Conservation (phyloP, 768 basidiomycete species). For the Leucocoprinus birnbaumii region DNA sequence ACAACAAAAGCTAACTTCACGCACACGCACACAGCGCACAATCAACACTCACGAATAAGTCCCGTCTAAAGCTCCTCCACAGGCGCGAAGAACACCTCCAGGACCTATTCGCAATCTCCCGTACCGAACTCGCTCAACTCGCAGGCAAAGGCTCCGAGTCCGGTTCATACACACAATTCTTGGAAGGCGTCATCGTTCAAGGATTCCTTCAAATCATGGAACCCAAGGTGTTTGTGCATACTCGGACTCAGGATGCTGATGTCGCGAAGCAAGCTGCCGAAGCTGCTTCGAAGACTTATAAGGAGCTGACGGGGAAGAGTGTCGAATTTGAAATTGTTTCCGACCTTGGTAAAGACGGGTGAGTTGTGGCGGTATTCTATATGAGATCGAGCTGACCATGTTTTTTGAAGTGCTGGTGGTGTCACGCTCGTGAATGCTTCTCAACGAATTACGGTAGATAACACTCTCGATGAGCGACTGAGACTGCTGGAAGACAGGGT, state of each 20-base stretch:
- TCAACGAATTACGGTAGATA: slow-evolving; percentile 85
- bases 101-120: slow-evolving; percentile 70
- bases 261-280: slow-evolving; percentile 61
- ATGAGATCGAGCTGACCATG: background rate
- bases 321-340: slow-evolving; percentile 59
- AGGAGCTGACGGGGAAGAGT: slow-evolving; percentile 72
- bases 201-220: slow-evolving; percentile 84
- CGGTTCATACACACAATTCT: slow-evolving; percentile 73
- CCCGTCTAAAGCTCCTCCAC: slow-evolving; percentile 86
- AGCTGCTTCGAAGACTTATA: slow-evolving; percentile 64
- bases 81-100: slow-evolving; percentile 91
- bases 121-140: slow-evolving; percentile 54
- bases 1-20: slow-evolving; percentile 6
- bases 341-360: slow-evolving; percentile 68
- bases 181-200: slow-evolving; percentile 84
- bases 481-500: slow-evolving; percentile 88
- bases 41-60: slow-evolving; percentile 95
- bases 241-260: slow-evolving; percentile 65
- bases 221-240: slow-evolving; percentile 59
- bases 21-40: slow-evolving; percentile 63
- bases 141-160: slow-evolving; percentile 32
- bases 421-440: slow-evolving; percentile 71
- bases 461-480: slow-evolving; percentile 91
- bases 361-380: slow-evolving; percentile 18
- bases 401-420: slow-evolving; percentile 72